Evolutionary conservation across 1,284 basidiomycete species (phyloP), one percentile per base, ranked within the genome.

Genomic region (Rhodotorula mucilaginosa): DNA sequence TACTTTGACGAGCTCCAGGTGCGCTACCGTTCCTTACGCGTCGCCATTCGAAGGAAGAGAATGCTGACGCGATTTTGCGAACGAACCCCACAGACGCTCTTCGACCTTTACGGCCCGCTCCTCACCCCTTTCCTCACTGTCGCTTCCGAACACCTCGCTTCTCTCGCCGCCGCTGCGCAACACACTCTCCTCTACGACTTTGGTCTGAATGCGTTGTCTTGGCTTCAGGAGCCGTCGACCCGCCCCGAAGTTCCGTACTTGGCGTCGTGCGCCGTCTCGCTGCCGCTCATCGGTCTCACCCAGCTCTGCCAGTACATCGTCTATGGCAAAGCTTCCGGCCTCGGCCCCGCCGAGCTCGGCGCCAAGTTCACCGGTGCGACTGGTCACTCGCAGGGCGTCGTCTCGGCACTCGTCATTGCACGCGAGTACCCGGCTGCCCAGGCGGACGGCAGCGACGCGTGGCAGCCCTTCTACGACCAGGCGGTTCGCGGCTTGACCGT

Each of bases 321-420:
- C 67, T 73, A 70, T 57, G 75, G 75, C 49, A 75, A 72, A 61
- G 72, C 64, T 51, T 67, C 67, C 21, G 57, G 49, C 21, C 70
- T 77, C 59, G 72, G 71, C 3, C 94, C 94, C 0, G 91, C 88
- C 26, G 87, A 94, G 78, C 86, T 97, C 80, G 88, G 91, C 64
- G 83, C 85, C 60, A 87, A 87, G 68, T 86, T 97, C 75, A 85
- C 88, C 47, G 96, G 95, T 64, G 88, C 93, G 8, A 98, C 96
- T 18, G 96, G 96, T 60, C 96, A 99, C 83, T 97, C 93, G 12
- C 96, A 98, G 82, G 97, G 96, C 76, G 88, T 99, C 77, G 89
- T 97, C 68, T 93, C 94, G 29, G 96, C 96, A 31, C 87, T 97
- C 65, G 90, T 88, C 46, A 87, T 97, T 76, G 86, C 94, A 31